Evolutionary conservation across 352 stramenopile species (phyloP), one percentile per base, ranked within the genome.

Genomic region (Globisporangium emineosum): DNA sequence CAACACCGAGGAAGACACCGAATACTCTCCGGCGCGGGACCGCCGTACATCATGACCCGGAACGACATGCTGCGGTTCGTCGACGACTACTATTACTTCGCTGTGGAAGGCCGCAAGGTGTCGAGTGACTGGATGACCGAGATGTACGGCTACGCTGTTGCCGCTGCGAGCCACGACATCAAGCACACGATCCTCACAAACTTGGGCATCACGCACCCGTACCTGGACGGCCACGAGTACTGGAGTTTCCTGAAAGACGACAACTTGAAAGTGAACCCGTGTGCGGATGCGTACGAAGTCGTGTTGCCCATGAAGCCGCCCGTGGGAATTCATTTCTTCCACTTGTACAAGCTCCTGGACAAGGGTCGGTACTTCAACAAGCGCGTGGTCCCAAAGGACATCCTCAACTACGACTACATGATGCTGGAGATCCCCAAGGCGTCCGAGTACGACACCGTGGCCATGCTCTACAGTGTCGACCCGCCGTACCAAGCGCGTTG

Each of bases 91-190:
- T 72, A 62, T 57, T 42, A 54, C 9, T 66, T 72, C 25, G 56
- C 63, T 13, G 61, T 77, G 2, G 45, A 56, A 1, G 57, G 35
- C 2, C 67, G 70, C 5, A 64, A 66, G 32, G 47, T 77, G 23
- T 42, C 49, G 27, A n/a, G n/a, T n/a, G 57, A 69, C 8, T 89
- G 77, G 73, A 89, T 85, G 77, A 72, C 75, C 21, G 79, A 89
- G 65, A 89, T 86, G 79, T 80, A 78, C 47, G 79, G 65, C 19
- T 87, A 82, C 61, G 64, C 71, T 3, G 17, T 82, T 17, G 76
- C 77, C 13, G 77, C 72, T 1, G 79, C 71, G 30, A 83, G 84
- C 57, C 69, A 86, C 33, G 68, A 62, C 29, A 82, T 89, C 43
- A 80, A 79, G 27, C 77, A 87, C 74, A 89, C 77, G 50, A 64